These are phyloP conservation scores for Selaginella moellendorffii DNA, from an alignment of 75 land plant species.

Conservation along the genomic window DNA sequence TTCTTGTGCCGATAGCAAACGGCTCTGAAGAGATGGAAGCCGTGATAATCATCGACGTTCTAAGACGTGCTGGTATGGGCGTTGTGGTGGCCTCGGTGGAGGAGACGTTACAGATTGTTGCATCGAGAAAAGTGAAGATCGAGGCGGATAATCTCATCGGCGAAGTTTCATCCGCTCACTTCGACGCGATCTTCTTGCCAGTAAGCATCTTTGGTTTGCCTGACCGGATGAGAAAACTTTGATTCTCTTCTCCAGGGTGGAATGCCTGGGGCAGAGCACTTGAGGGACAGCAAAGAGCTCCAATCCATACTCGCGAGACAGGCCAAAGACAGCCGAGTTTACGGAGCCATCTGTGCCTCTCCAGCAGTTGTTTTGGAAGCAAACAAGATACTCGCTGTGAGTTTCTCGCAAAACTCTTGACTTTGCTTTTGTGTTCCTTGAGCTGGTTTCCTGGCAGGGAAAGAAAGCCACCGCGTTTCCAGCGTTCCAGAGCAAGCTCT, in stretches of 20 bases:
- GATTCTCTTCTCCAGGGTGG: too few relatives aligned
- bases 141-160: slow-evolving; percentile 56
- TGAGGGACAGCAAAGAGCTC: slow-evolving; percentile 35
- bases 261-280: slow-evolving; percentile 37
- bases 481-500: slow-evolving; percentile 26
- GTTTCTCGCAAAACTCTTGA: slow-evolving; percentile 6
- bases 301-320: slow-evolving; percentile 56
- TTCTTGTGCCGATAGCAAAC: slow-evolving; percentile 75
- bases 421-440: neutral
- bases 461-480: slow-evolving; percentile 59
- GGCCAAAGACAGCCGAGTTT: slow-evolving; percentile 30
- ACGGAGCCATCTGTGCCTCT: slow-evolving; percentile 66
- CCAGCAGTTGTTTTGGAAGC: slow-evolving; percentile 48
- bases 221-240: too few relatives aligned
- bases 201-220: slow-evolving; percentile 32
- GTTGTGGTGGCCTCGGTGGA: slow-evolving; percentile 87
- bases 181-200: slow-evolving; percentile 77
- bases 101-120: slow-evolving; percentile 33
- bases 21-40: slow-evolving; percentile 90
- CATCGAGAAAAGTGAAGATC: slow-evolving; percentile 47
- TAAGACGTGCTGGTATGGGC: slow-evolving; percentile 62
- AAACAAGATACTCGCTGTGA: slow-evolving; percentile 37
- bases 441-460: too few relatives aligned
- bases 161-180: slow-evolving; percentile 43
- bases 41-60: slow-evolving; percentile 58